phyloP scores from a whole-genome alignment of 495 filamentous ascomycete species.

The Trichoderma orchidacearum region DNA sequence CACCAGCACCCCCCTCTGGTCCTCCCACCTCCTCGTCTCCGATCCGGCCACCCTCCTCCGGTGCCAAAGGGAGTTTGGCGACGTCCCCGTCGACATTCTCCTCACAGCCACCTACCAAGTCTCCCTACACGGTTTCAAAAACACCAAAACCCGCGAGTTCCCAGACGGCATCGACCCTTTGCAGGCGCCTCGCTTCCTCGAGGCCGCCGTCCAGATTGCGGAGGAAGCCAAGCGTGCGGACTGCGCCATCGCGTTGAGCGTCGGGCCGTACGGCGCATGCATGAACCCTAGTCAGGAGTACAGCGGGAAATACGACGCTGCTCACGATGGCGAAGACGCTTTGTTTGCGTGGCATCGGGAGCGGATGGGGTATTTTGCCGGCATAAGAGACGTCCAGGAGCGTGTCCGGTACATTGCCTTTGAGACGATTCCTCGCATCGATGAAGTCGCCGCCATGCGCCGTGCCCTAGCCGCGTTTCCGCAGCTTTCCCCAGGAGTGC shows the following conservation, averaged over 20 bases:
- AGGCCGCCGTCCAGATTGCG: constrained; percentile 22
- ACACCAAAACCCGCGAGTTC: constrained; percentile 13
- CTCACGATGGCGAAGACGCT: constrained; percentile 24
- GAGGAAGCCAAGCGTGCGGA: constrained; percentile 14
- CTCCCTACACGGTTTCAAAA: constrained; percentile 36
- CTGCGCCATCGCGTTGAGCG: constrained; percentile 30
- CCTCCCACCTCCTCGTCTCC: constrained; percentile 43
- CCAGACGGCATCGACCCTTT: constrained; percentile 10
- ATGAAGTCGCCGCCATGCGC: constrained; percentile 47
- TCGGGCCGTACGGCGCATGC: constrained; percentile 52
- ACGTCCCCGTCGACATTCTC: constrained; percentile 42
- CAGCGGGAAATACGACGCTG: constrained; percentile 40
- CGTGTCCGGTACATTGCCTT: constrained; percentile 45
- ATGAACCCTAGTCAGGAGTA: constrained; percentile 54
- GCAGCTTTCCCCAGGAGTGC: constrained; percentile 4
- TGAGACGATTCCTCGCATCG: constrained; percentile 45
- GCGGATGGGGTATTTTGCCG: constrained; percentile 32
- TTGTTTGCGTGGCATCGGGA: constrained; percentile 42
- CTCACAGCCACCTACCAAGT: constrained; percentile 55
- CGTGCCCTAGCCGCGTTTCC: constrained; percentile 11
- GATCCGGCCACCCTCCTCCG: constrained; percentile 34
- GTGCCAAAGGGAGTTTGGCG: constrained; percentile 40
- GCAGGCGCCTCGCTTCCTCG: constrained; percentile 12
- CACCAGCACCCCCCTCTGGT: constrained; percentile 43
- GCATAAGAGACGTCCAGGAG: constrained; percentile 7